Base-by-base conservation (phyloP, 1,139 yeast genomes). In the Saccharomyces uvarum region DNA sequence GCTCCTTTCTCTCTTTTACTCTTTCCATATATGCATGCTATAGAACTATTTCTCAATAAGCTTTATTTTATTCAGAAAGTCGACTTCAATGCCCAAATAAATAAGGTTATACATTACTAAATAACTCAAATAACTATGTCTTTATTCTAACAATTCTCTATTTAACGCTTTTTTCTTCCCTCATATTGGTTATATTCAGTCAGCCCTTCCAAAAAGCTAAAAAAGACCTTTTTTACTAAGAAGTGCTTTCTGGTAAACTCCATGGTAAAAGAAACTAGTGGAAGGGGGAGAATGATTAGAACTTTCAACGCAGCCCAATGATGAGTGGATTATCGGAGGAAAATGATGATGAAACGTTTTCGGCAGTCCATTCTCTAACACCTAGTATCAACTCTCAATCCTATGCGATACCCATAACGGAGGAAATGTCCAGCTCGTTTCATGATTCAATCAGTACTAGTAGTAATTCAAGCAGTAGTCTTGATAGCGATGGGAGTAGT, bases 361-460 rank as follows among this genome's bases (percentile, higher is more conserved):
- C 47, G 27, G 53, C 42, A 28, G 49, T 48, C 14, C 28, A n/a
- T 32, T 58, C 67, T 4, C 59, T 60, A 41, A 62, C 67, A 7
- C 66, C 69, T 14, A 65, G 68, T 44, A 59, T 67, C 11, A 60
- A 61, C 28, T 64, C 70, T 2, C 64, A 64, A 48, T 54, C 60
- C 7, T 67, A 64, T 57, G 68, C 65, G 7, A 67, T 67, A 16
- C 68, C 68, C 4, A 58, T 58, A 13, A 56, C 63, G 7, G 62
- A 57, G 24, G 64, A 54, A 14, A 54, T 57, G 27, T 51, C 49
- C 4, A 53, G 49, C 21, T 60, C 53, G 3, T 38, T 38, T 21
- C 44, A 38, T 16, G 54, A 55, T 46, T 53, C 27, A 6, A 50
- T 19, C 24, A 49, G 41, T 14, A 33, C 51, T 16, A 38, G 19